Base-by-base conservation (phyloP, 768 basidiomycete genomes). In the Russula vinacea region DNA sequence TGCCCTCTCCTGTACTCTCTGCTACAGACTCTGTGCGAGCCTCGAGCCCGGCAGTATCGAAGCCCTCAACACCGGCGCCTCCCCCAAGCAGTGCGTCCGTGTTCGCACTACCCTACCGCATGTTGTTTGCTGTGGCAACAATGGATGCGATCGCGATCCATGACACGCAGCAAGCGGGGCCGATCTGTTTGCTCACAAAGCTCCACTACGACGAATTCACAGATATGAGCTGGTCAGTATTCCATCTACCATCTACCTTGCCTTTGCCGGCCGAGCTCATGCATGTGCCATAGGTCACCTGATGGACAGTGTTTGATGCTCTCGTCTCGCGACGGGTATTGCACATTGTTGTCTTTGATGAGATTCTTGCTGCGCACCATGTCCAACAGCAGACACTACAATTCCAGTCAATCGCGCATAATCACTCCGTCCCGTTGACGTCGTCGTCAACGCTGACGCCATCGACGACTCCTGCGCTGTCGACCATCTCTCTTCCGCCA, bases 161-260 rank as follows among this genome's bases (percentile, higher is more conserved):
- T 72, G 97, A 99, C 73, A 98, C 95, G 5, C 97, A 98, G 76
- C 96, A 98, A 77, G 83, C 92, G 1, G 85, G 88, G 3, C 97
- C 97, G 0, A 82, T 98, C 57, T 94, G 93, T 71, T 78, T 98
- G 70, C 83, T 99, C 68, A 92, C 90, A 33, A 96, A 95, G 71
- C 77, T 98, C 66, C 97, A 99, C 76, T 98, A 97, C 73, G 94
- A 96, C 66, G 93, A 96, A 71, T 98, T 98, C 73, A 98, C 97
- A 8, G 97, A 99, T 76, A 80, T 97, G 76, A 85, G 89, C 47
- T 99, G 97, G 97, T 98, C 70, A 47, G 91, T 79, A 24, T 37
- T 57, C 52, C 40, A 35, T 53, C 19, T 32, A 2, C 52, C 40
- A 35, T 53, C 19, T 32, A 2, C n/a, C 8, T n/a, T 14, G 2